These are phyloP conservation scores for Annulohypoxylon bovei DNA, from an alignment of 495 filamentous ascomycete species.

Conservation along the genomic window DNA sequence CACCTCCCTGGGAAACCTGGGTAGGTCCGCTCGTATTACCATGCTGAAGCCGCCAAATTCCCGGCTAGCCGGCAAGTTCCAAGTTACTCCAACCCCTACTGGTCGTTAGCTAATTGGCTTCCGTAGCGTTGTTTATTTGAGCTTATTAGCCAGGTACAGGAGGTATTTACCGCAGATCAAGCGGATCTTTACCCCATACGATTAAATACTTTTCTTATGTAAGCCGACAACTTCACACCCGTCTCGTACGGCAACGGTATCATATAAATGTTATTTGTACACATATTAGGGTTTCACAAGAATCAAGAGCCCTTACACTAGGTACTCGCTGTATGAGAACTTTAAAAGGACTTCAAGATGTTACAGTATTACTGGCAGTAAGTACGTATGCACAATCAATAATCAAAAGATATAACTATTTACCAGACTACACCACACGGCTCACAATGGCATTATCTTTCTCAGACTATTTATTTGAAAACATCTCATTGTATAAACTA, in stretches of 20 bases:
- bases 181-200: neutral
- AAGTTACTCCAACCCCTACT: neutral
- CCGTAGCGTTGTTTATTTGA: neutral
- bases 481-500: no score
- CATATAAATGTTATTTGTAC: neutral
- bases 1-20: neutral
- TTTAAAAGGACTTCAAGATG: neutral
- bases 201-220: neutral
- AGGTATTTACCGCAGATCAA: neutral
- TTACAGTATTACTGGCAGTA: neutral
- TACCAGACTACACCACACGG: neutral
- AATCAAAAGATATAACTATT: neutral
- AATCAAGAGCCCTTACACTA: neutral
- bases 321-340: neutral
- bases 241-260: conserved; percentile 3
- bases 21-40: neutral
- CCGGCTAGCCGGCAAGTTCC: neutral
- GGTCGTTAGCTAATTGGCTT: neutral
- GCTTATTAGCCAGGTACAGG: conserved; percentile 5
- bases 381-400: neutral
- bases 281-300: neutral
- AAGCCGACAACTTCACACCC: neutral
- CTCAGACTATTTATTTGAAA: no score
- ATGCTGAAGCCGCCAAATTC: neutral
- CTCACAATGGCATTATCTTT: neutral